A percentile compares a stretch with the other conserved stretches of the same genome.
Evolutionary conservation across 1,284 basidiomycete genomes (phyloP).

Genomic region (Ganoderma meredithae): DNA sequence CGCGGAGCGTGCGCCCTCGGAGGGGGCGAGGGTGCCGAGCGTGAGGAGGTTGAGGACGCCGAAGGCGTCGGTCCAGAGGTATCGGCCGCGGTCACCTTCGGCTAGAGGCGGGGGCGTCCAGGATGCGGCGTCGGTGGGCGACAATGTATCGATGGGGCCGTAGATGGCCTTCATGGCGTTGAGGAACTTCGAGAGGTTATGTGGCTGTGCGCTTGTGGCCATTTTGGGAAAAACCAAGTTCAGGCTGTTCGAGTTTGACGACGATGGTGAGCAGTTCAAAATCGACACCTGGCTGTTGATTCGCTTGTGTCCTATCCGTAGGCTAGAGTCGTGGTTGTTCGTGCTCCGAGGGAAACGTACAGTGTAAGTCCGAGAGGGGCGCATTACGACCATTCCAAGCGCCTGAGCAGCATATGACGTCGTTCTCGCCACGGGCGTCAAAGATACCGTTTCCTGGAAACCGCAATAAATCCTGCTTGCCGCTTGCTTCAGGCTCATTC

Average conservation of each 20-base stretch:
- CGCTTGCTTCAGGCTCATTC: not conserved
- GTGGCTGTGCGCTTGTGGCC: conserved; percentile 9
- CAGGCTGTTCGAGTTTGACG: not conserved
- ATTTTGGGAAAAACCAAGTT: not conserved
- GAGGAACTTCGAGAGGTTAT: conserved; percentile 19
- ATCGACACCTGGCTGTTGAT: not conserved
- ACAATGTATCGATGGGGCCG: conserved; percentile 28
- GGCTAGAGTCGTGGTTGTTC: not conserved
- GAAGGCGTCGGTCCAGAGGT: conserved; percentile 43
- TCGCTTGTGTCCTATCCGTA: not conserved
- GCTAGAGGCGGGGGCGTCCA: conserved; percentile 34
- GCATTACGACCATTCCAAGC: not conserved
- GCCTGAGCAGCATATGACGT: not conserved
- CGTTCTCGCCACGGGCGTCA: not conserved
- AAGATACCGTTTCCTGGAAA: not conserved
- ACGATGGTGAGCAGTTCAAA: not conserved
- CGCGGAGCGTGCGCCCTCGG: conserved; percentile 24
- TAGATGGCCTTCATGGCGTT: conserved; percentile 33
- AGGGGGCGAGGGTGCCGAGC: conserved; percentile 27
- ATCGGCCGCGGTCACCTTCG: conserved; percentile 37
- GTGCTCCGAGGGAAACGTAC: not conserved
- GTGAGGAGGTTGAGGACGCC: conserved; percentile 39
- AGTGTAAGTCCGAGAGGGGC: not conserved
- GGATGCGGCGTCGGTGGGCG: conserved; percentile 23
- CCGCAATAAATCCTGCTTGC: not conserved